Base-by-base conservation (phyloP, 192 early-diverging fungal genomes). In the Polychytrium aggregatum region DNA sequence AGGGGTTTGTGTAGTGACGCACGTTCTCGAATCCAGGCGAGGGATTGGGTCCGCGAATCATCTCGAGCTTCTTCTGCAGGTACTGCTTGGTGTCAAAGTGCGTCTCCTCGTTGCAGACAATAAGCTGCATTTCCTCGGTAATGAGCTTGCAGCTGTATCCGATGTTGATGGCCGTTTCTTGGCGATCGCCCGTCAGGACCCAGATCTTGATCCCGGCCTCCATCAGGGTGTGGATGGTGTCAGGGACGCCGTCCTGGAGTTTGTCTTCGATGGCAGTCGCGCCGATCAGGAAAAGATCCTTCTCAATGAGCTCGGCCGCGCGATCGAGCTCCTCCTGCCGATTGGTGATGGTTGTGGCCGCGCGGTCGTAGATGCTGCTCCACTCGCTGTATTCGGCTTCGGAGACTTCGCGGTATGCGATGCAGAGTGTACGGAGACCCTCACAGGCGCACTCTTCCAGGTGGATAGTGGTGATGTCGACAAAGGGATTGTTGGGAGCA, bases 131-230 rank as follows among this genome's bases (percentile, higher is more conserved):
- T 42, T 93, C 92, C 49, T 92, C 90, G 41, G 84, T 85, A 43
- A 98, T 77, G 29, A 98, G 70, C 60, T 95, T 93, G 70, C 91
- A 95, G 31, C 82, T 85, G 60, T 92, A 95, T n/a, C 92, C 95
- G 65, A 98, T 97, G 65, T 98, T 97, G 70, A 98, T 95, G 14
- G 95, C 95, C 1, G 95, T 98, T 65, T 98, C 95, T 59, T 97
- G 92, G 34, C 92, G 65, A 66, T 98, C 95, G 30, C 95, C 95
- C 2, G 95, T 98, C 44, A 98, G 63, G 6, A 98, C 92, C 92
- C 93, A 97, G 42, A 97, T 78, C 56, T 92, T 91, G 62, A 98
- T 95, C 10, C 90, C 90, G 0, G 90, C 95, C 62, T 89, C 82
- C 47, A 88, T 85, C 29, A 98, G 69, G 1, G 95, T 97, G 59